These are phyloP conservation scores for Nicotiana knightiana DNA, from an alignment of 257 asterid species.

Conservation along the genomic window DNA sequence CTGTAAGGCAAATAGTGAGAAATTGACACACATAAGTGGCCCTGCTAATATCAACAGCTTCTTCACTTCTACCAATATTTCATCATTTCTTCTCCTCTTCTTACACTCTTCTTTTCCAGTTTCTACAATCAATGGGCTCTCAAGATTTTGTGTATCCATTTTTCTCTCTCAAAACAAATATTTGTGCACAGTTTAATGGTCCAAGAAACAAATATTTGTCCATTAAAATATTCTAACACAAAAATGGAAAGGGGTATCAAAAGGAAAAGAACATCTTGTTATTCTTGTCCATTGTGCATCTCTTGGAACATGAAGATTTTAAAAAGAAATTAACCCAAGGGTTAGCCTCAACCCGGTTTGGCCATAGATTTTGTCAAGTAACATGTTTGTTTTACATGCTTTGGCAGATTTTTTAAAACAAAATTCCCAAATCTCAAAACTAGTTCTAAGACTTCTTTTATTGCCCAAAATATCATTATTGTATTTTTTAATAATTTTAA, in stretches of 20 bases:
- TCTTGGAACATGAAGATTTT: neutral
- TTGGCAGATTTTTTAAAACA: too few relatives aligned
- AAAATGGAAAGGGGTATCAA: neutral
- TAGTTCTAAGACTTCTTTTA: too few relatives aligned
- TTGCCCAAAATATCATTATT: too few relatives aligned
- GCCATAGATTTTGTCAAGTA: too few relatives aligned
- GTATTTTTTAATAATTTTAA: too few relatives aligned
- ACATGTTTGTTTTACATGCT: too few relatives aligned
- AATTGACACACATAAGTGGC: slow-evolving; percentile 10
- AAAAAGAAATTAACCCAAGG: too few relatives aligned
- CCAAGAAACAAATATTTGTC: neutral
- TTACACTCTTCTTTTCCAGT: neutral
- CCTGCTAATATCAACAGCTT: slow-evolving; percentile 14
- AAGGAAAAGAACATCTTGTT: neutral
- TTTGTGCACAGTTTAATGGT: too few relatives aligned
- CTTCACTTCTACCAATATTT: slow-evolving; percentile 4
- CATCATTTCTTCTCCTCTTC: neutral
- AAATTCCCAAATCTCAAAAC: too few relatives aligned
- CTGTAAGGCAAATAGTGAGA: neutral
- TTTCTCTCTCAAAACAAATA: neutral
- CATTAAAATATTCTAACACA: too few relatives aligned
- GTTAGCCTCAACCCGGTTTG: too few relatives aligned
- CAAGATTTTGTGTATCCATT: slow-evolving; percentile 14
- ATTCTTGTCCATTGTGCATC: neutral
- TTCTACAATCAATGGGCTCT: neutral